These are phyloP conservation scores for Dorcoceras hygrometricum DNA, from an alignment of 257 asterid genomes.

Conservation along the genomic window DNA sequence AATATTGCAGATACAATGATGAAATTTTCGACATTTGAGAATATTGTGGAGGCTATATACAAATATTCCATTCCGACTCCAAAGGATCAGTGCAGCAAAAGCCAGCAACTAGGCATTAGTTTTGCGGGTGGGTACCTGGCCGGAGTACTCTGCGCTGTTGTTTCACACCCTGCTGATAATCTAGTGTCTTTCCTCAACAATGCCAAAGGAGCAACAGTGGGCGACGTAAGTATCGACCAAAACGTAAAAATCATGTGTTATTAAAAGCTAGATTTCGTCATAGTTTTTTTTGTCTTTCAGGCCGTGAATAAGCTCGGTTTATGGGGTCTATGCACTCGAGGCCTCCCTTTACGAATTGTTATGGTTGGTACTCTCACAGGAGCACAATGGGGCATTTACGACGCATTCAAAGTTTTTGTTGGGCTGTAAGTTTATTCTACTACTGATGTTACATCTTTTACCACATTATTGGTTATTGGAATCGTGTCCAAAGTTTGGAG, in stretches of 20 bases:
- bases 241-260: neutral
- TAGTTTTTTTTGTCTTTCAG: constrained; percentile 23
- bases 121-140: constrained; percentile 72
- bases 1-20: constrained; percentile 74
- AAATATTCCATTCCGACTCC: constrained; percentile 68
- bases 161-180: constrained; percentile 89
- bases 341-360: constrained; percentile 75
- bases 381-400: constrained; percentile 81
- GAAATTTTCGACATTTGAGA: constrained; percentile 86
- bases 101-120: constrained; percentile 74
- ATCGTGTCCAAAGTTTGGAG: neutral
- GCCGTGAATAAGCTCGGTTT: constrained; percentile 61
- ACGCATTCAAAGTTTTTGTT: constrained; percentile 62
- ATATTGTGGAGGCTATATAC: constrained; percentile 65
- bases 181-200: constrained; percentile 86
- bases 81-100: constrained; percentile 65
- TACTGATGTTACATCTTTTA: neutral
- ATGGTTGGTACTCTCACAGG: constrained; percentile 76
- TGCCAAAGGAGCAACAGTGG: constrained; percentile 73
- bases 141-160: constrained; percentile 65
- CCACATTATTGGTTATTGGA: neutral
- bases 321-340: constrained; percentile 59
- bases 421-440: constrained; percentile 53
- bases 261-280: neutral
- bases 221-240: constrained; percentile 48